Percentiles rank a stretch among this genome's conserved stretches.
These are phyloP conservation scores for Rhizopogon vinicolor DNA, from an alignment of 768 basidiomycete species.

Conservation along the genomic window DNA sequence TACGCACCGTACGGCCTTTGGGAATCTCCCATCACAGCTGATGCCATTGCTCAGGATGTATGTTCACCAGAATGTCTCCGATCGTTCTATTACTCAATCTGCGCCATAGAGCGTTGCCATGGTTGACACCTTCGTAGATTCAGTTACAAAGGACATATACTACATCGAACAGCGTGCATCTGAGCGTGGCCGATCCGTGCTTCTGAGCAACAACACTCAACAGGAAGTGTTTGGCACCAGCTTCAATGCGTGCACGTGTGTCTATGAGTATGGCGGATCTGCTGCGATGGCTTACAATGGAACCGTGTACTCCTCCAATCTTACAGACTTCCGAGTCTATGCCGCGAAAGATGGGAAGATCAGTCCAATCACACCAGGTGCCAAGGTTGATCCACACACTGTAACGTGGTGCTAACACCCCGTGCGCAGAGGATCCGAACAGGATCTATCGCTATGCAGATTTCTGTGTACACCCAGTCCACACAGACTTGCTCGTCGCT, in stretches of 20 bases:
- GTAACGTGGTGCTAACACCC: background rate
- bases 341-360: conserved; percentile 21
- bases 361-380: conserved; percentile 57
- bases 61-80: conserved; percentile 13
- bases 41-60: conserved; percentile 44
- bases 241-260: conserved; percentile 53
- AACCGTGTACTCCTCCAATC: conserved; percentile 56
- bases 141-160: conserved; percentile 39
- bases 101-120: conserved; percentile 23
- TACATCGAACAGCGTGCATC: conserved; percentile 57
- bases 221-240: conserved; percentile 49
- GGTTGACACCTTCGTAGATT: conserved; percentile 50
- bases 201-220: conserved; percentile 44
- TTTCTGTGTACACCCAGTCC: conserved; percentile 50
- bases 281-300: conserved; percentile 48
- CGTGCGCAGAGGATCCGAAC: background rate
- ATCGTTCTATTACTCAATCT: background rate
- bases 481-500: conserved; percentile 47
- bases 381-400: background rate
- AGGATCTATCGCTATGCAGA: conserved; percentile 39
- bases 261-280: conserved; percentile 73
- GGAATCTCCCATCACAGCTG: conserved; percentile 52
- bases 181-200: conserved; percentile 49
- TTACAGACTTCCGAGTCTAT: conserved; percentile 51
- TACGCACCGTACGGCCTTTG: conserved; percentile 58